Evolutionary conservation across 352 stramenopile genomes (phyloP).

Genomic region (Phytophthora parvispora): DNA sequence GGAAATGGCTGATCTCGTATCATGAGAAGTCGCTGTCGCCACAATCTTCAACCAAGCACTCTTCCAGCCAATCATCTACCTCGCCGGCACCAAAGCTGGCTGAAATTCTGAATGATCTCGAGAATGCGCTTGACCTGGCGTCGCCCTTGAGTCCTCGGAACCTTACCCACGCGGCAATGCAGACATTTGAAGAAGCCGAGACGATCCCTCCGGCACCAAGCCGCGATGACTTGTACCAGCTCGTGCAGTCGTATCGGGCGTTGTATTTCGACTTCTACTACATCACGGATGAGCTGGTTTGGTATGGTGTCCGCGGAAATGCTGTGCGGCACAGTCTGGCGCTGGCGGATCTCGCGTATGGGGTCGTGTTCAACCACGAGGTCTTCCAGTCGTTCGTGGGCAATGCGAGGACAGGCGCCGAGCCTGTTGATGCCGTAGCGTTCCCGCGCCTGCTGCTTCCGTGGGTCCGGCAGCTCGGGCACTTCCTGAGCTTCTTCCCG

Average conservation of each 20-base stretch:
- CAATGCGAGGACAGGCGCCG: conserved; percentile 23
- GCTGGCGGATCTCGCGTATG: conserved; percentile 85
- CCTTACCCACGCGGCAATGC: conserved; percentile 31
- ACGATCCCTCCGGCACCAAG: conserved; percentile 20
- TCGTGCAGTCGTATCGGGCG: conserved; percentile 84
- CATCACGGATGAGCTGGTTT: conserved; percentile 92
- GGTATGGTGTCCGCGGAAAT: conserved; percentile 89
- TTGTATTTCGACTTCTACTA: conserved; percentile 94
- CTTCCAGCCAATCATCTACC: conserved; percentile 20
- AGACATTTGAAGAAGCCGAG: conserved; percentile 51
- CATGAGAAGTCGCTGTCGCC: conserved; percentile 47
- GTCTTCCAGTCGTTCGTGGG: conserved; percentile 81
- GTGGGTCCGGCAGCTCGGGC: conserved; percentile 88
- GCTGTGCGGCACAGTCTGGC: conserved; percentile 85
- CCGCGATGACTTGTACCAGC: conserved; percentile 62
- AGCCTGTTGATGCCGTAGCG: conserved; percentile 31
- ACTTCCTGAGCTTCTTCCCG: conserved; percentile 91
- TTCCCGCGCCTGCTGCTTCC: conserved; percentile 83
- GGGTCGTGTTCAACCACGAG: conserved; percentile 88
- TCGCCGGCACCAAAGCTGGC: conserved; percentile 41
- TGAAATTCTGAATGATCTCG: conserved; percentile 70
- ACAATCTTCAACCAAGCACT: conserved; percentile 36
- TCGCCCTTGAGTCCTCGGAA: conserved; percentile 79
- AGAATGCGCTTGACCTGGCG: conserved; percentile 70
- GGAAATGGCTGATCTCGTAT: conserved; percentile 79